Evolutionary conservation across 2,329 filamentous ascomycete genomes (phyloP), one percentile per base, ranked within the genome.

Genomic region (Phialocephala sp.): DNA sequence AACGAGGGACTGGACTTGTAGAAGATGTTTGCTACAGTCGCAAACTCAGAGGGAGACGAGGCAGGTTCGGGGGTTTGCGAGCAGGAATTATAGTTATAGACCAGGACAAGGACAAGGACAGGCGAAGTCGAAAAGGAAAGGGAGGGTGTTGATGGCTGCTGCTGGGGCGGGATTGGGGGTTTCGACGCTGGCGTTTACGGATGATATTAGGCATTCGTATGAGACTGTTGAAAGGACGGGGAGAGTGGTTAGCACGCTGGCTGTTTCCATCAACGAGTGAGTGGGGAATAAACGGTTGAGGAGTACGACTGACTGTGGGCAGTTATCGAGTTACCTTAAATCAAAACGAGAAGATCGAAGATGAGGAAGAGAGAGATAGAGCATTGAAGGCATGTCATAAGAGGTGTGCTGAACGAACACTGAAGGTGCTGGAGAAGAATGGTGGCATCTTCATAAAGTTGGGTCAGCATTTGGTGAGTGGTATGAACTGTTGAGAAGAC

Each of bases 361-460:
- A 92, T 67, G 82, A 85, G 45, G 84, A 87, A 60, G 87, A 92
- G 76, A 87, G 88, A 75, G 82, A 86, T n/a, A 82, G 79, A n/a
- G 78, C 90, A 43, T 82, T 99, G 60, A 91, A 88, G 72, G 89
- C 89, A 69, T 98, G 95, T 76, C 95, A 99, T 79, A 91, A 96
- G 77, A 87, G 95, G 78, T 99, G 95, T 80, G 95, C 95, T 36
- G 86, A 93, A 73, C 88, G 95, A 68, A 97, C 95, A 0, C 82
- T 98, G 50, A 86, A 85, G 64, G 94, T 96, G 1, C 81, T 98
- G 70, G 95, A 99, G 83, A 93, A 92, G 83, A 98, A 97, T 78
- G 95, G 96, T 32, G 97, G 94, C 35, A 97, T 99, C 69, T 99
- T 98, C 74, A 98, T 99, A 77, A 99, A 99, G 80, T 82, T 99